These are phyloP conservation scores for Plenodomus lindquistii DNA, from an alignment of 2,329 filamentous ascomycete species.

Conservation along the genomic window DNA sequence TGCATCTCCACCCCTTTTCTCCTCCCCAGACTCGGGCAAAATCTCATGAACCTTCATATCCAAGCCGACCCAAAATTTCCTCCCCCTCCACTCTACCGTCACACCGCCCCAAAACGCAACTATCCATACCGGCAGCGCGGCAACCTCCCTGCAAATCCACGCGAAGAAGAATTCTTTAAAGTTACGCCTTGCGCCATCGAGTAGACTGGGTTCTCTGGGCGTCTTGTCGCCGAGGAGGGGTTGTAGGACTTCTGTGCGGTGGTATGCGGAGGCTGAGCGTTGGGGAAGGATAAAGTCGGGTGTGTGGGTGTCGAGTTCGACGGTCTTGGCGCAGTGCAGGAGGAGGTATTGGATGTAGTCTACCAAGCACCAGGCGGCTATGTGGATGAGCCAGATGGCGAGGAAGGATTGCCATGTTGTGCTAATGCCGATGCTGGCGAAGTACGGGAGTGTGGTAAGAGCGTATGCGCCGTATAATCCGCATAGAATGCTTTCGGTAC, in stretches of 20 bases:
- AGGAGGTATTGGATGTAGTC: slow-evolving; percentile 75
- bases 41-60: slow-evolving; percentile 79
- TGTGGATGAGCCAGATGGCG: slow-evolving; percentile 66
- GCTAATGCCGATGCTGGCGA: slow-evolving; percentile 59
- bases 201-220: slow-evolving; percentile 13
- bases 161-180: slow-evolving; percentile 75
- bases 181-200: slow-evolving; percentile 52
- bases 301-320: slow-evolving; percentile 72
- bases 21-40: slow-evolving; percentile 25
- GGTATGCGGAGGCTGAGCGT: slow-evolving; percentile 39
- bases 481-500: slow-evolving; percentile 86
- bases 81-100: slow-evolving; percentile 85
- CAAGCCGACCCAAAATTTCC: slow-evolving; percentile 76
- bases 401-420: slow-evolving; percentile 70
- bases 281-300: slow-evolving; percentile 69
- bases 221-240: slow-evolving; percentile 25
- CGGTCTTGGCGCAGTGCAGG: slow-evolving; percentile 72
- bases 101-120: slow-evolving; percentile 89
- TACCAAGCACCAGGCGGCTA: slow-evolving; percentile 71
- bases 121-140: slow-evolving; percentile 87
- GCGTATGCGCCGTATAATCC: slow-evolving; percentile 79
- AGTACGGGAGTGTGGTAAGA: slow-evolving; percentile 71
- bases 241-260: slow-evolving; percentile 23
- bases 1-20: slow-evolving; percentile 4
- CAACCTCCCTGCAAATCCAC: slow-evolving; percentile 81